Evolutionary conservation across 108 stramenopile genomes (phyloP), one percentile per base, ranked within the genome.

Genomic region (Pseudonitzschia multistriata): DNA sequence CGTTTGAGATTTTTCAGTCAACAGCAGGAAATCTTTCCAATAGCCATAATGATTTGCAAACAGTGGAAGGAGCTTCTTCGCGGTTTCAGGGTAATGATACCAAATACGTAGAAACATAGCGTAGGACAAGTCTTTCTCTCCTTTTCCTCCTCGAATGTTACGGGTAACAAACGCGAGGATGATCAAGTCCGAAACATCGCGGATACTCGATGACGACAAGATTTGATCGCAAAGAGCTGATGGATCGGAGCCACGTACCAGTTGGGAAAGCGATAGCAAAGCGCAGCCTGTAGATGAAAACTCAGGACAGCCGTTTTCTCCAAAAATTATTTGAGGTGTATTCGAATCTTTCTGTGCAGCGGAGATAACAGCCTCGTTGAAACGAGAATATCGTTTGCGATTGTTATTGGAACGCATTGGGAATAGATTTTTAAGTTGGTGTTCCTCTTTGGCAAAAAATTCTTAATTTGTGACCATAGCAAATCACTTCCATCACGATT

Each of bases 71-170:
- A 77, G 33, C 29, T 57, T 40, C 31, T 67, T 27, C 7, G 70
- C 76, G 0, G 73, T 63, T 3, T 62, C 59, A 8, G 83, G 79
- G 10, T 35, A 69, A 0, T 31, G 4, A 42, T 15, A 22, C 47
- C 22, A 61, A 6, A 83, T 48, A 17, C 17, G 0, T 21, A 68
- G 27, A 35, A 83, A 67, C 22, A 74, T 36, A 17, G 47, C 13
- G 45, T 33, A 76, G 72, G 75, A 56, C 21, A 81, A 27, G 10
- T 56, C 35, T 49, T 66, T 67, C 54, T 80, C 83, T n/a, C 79
- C 83, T 66, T 83, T 83, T 33, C 83, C 83, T 14, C 83, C 83
- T 10, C 83, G 79, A 40, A 72, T 61, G 57, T 74, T 55, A 1
- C 83, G 73, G 25, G 79, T 83, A 17, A 70, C 62, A 66, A 83